Base-by-base conservation (phyloP, 2,329 filamentous ascomycete genomes). In the Colletotrichum acutatum region DNA sequence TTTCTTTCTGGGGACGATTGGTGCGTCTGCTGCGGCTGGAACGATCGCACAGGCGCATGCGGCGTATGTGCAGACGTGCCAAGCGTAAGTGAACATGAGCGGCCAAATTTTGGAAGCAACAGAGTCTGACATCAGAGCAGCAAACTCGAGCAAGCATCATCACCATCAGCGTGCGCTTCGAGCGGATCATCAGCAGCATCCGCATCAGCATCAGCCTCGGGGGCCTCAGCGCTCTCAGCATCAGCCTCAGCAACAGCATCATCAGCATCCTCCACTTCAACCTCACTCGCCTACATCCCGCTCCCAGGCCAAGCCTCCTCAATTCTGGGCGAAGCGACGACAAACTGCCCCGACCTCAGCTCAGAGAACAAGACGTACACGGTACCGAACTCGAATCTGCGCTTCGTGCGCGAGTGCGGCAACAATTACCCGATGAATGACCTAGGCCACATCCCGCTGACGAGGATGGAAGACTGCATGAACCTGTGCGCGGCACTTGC, bases 381-480 rank as follows among this genome's bases (percentile, higher is more conserved):
- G 12, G 75, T 77, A 2, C 75, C 76, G 5, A 74, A 74, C 19
- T 76, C 76, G 11, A 69, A 70, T 30, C 71, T 78, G 1, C 71
- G 37, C 22, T 78, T 78, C 60, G 22, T 34, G 34, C 73, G 75
- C 3, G 61, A 68, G 24, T 78, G 77, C 49, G 72, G 73, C 49
- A 71, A 69, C 49, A 76, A 77, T 72, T 74, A 72, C 34, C 42
- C 72, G 0, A 49, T 42, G 46, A 70, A 68, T 67, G 76, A 78
- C 66, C 53, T 77, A 46, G 77, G 71, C 19, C 12, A 59, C 6
- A 63, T 77, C n/a, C 77, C 77, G 34, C 62, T 75, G 60, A 37
- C 74, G 4, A 64, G 66, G 28, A 78, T 78, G 75, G 62, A 60
- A 19, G 76, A 78, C 66, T 78, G 77, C 72, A 66, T 78, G 12